Evolutionary conservation across 1,284 basidiomycete genomes (phyloP).

Genomic region (Ustilago vetiveriae): DNA sequence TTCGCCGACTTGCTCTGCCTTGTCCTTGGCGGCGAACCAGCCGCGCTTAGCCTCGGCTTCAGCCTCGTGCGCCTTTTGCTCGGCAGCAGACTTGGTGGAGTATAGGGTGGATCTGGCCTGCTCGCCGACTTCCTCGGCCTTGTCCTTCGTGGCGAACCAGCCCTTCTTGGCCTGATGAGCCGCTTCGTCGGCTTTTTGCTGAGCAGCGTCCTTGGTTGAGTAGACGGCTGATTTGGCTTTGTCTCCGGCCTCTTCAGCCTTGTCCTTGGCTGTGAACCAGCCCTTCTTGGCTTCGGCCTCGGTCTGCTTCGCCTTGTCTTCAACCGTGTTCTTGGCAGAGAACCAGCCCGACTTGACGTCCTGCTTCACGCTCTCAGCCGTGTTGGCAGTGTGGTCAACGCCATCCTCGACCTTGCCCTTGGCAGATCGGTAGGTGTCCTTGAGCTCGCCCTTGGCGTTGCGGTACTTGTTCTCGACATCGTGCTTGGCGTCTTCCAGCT

Average conservation of each 20-base stretch:
- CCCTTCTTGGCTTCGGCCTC: conserved; percentile 26
- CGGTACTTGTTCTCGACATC: conserved; percentile 21
- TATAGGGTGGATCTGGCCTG: conserved; percentile 14
- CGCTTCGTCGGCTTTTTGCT: conserved; percentile 36
- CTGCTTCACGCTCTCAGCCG: conserved; percentile 30
- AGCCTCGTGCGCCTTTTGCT: conserved; percentile 29
- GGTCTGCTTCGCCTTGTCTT: conserved; percentile 28
- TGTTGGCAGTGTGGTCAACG: conserved; percentile 14
- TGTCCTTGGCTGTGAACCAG: conserved; percentile 28
- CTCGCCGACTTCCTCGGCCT: conserved; percentile 29
- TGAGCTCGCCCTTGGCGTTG: conserved; percentile 30
- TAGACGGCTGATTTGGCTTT: conserved; percentile 19
- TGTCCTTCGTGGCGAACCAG: conserved; percentile 39
- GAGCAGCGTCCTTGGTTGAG: conserved; percentile 14
- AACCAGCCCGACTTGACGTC: conserved; percentile 38
- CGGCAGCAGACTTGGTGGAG: conserved; percentile 25
- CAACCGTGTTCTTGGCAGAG: conserved; percentile 32
- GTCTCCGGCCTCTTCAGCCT: conserved; percentile 20
- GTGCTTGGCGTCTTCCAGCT: conserved; percentile 29
- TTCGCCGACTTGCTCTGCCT: conserved; percentile 12
- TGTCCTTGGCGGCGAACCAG: conserved; percentile 22
- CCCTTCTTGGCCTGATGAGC: conserved; percentile 19
- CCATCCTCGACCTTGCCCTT: conserved; percentile 27
- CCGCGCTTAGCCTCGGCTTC: conserved; percentile 15
- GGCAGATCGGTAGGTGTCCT: conserved; percentile 30